A percentile compares a stretch with the other conserved stretches of the same genome.
Conservation (phyloP, 129 eudicot genomes). For the Saussurea involucrata region DNA sequence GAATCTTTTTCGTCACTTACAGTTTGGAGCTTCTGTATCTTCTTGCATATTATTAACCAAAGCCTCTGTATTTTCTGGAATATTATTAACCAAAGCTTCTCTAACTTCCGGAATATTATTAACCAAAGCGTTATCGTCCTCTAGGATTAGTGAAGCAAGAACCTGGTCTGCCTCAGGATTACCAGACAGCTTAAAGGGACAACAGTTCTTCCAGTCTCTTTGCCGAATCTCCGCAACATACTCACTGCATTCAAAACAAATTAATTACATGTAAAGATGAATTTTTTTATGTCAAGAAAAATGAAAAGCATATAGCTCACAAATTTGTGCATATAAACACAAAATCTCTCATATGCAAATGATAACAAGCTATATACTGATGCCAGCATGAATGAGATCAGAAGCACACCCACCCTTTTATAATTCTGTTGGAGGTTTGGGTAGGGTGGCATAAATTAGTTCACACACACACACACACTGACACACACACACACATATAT, state of each 20-base stretch:
- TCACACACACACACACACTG: background rate
- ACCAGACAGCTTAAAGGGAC: background rate
- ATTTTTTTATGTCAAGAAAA: background rate
- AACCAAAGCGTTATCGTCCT: background rate
- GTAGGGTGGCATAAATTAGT: background rate
- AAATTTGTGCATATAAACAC: constrained; percentile 4
- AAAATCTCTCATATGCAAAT: background rate
- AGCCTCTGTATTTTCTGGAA: too few species aligned
- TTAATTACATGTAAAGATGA: background rate
- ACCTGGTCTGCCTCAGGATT: background rate
- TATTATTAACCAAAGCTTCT: too few species aligned
- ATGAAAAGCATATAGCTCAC: background rate
- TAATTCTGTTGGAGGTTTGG: background rate
- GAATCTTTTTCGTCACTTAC: background rate
- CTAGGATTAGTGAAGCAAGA: background rate
- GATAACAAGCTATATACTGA: too few species aligned
- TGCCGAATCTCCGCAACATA: background rate
- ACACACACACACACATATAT: too few species aligned
- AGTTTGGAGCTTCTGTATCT: background rate
- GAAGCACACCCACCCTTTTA: background rate
- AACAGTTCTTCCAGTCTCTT: background rate
- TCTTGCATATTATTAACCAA: too few species aligned
- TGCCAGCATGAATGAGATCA: too few species aligned
- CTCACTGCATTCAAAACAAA: background rate
- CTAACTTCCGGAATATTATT: background rate